A percentile compares a stretch with the other conserved stretches of the same genome.
Evolutionary conservation across 257 asterid genomes (phyloP).

Genomic region (Petunia secreta): DNA sequence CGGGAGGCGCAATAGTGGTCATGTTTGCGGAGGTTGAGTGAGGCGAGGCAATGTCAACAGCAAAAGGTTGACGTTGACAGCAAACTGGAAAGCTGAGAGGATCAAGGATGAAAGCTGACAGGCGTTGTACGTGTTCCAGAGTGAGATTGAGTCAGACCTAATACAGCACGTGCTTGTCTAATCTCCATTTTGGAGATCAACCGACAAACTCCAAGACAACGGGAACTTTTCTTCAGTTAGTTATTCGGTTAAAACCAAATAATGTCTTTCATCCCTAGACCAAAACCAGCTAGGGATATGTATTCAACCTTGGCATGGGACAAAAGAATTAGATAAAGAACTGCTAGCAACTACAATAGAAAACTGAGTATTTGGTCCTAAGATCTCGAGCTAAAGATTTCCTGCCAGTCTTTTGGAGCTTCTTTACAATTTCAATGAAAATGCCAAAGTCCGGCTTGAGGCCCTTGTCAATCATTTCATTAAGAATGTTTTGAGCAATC

Average conservation of each 20-base stretch:
- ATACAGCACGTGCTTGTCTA: not conserved
- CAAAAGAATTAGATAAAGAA: constrained; percentile 18
- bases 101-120: not conserved
- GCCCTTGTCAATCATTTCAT: constrained; percentile 75
- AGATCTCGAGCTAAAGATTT: constrained; percentile 51
- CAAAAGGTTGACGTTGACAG: not conserved
- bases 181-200: not conserved
- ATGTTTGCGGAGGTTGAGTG: not conserved
- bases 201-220: not conserved
- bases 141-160: not conserved
- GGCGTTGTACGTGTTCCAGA: not conserved
- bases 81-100: not conserved
- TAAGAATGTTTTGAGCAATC: constrained; percentile 55
- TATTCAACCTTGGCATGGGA: constrained; percentile 16
- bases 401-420: constrained; percentile 48
- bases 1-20: not conserved
- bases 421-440: constrained; percentile 45
- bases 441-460: constrained; percentile 58
- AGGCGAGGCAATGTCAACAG: not conserved
- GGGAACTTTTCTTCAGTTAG: not conserved
- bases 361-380: constrained; percentile 3
- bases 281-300: not conserved
- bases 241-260: not conserved
- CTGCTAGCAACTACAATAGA: constrained; percentile 23
- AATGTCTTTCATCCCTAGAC: not conserved